These are phyloP conservation scores for Podospora bellae-mahoneyi DNA, from an alignment of 495 filamentous ascomycete genomes.

Conservation along the genomic window DNA sequence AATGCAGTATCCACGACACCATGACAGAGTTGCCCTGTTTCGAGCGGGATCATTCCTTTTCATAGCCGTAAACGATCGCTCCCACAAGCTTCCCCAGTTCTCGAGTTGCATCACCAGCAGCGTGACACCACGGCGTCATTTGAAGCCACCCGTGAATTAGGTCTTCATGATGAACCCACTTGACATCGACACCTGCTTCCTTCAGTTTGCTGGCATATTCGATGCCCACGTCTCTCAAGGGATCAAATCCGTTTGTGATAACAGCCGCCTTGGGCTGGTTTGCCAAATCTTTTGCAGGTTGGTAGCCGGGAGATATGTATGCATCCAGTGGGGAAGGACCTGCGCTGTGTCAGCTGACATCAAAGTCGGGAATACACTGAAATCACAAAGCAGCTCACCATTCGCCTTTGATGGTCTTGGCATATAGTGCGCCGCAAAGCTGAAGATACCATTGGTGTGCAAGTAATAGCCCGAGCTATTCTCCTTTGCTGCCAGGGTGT, in stretches of 20 bases:
- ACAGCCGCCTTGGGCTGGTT: constrained; percentile 29
- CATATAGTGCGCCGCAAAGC: constrained; percentile 39
- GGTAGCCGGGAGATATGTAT: constrained; percentile 28
- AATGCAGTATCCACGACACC: not conserved
- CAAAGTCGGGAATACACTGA: not conserved
- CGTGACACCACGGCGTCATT: constrained; percentile 38
- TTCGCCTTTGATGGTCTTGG: constrained; percentile 24
- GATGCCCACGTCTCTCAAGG: constrained; percentile 38
- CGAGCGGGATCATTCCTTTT: not conserved
- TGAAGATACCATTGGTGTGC: constrained; percentile 40
- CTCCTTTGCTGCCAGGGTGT: constrained; percentile 34
- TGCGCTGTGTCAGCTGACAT: not conserved
- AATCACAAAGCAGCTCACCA: constrained; percentile 8
- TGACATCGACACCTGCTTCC: constrained; percentile 29
- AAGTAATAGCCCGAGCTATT: constrained; percentile 37
- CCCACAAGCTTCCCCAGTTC: constrained; percentile 1
- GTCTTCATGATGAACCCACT: constrained; percentile 33
- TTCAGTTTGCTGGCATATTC: constrained; percentile 37
- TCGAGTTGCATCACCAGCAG: constrained; percentile 26
- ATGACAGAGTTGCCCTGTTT: not conserved
- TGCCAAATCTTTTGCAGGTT: constrained; percentile 16
- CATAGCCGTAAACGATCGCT: not conserved
- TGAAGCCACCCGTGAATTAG: constrained; percentile 38
- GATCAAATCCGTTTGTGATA: constrained; percentile 40
- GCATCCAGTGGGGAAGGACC: constrained; percentile 19